phyloP scores from a whole-genome alignment of 2,329 filamentous ascomycete species.

The Neonectria neomacrospora region DNA sequence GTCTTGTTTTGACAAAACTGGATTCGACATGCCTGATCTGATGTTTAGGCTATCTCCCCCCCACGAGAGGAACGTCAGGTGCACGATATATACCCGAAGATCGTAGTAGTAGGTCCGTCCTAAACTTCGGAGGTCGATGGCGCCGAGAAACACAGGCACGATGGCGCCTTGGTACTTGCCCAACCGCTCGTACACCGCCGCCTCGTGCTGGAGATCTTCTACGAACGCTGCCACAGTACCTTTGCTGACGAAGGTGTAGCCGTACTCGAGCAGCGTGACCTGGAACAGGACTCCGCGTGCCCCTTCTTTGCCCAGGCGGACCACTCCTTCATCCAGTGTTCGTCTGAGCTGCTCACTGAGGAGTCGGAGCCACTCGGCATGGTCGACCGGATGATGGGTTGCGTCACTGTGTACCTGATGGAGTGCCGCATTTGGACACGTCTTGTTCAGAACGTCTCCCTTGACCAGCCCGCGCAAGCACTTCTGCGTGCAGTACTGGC shows the following conservation, averaged over 20 bases:
- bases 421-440: too few relatives aligned
- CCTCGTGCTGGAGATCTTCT: slow-evolving; percentile 43
- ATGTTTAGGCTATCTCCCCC: slow-evolving; percentile 34
- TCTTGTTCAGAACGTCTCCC: slow-evolving; percentile 15
- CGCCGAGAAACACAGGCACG: slow-evolving; percentile 32
- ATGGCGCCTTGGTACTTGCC: slow-evolving; percentile 41
- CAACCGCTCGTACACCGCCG: slow-evolving; percentile 49
- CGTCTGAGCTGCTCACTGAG: background rate
- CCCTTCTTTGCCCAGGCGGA: slow-evolving; percentile 42
- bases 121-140: slow-evolving; percentile 49
- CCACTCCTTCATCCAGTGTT: too few relatives aligned
- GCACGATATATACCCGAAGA: slow-evolving; percentile 46
- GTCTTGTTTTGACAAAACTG: too few relatives aligned
- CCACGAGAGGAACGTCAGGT: slow-evolving; percentile 51
- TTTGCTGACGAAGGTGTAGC: slow-evolving; percentile 58
- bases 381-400: too few relatives aligned
- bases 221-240: slow-evolving; percentile 50
- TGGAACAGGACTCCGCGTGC: slow-evolving; percentile 54
- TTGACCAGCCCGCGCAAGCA: background rate
- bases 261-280: slow-evolving; percentile 53
- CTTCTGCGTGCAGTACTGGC: background rate
- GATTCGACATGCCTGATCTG: too few relatives aligned
- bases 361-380: background rate
- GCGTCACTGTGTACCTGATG: too few relatives aligned
- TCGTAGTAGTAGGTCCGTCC: slow-evolving; percentile 49